Evolutionary conservation across 768 basidiomycete genomes (phyloP).

Genomic region (Tricholoma sp.): DNA sequence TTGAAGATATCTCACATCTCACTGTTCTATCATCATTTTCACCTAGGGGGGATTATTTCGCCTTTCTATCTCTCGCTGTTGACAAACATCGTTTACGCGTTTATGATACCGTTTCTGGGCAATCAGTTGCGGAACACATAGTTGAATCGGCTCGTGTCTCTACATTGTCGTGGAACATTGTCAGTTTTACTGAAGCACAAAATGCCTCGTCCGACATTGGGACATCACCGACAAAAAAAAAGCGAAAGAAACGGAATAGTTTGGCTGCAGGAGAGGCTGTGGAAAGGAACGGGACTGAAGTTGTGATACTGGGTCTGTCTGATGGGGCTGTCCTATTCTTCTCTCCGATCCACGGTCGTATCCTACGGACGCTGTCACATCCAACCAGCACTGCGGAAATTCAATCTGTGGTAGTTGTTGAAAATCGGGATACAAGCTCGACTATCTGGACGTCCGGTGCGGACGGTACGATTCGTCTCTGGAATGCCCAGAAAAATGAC

Average conservation of each 20-base stretch:
- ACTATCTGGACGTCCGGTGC: constrained; percentile 53
- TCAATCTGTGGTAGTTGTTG: constrained; percentile 37
- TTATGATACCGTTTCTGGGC: constrained; percentile 52
- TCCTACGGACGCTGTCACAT: constrained; percentile 51
- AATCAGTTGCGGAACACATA: constrained; percentile 52
- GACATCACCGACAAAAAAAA: constrained; percentile 46
- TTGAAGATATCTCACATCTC: constrained; percentile 40
- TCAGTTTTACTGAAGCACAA: constrained; percentile 26
- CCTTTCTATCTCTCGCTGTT: constrained; percentile 57
- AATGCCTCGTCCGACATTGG: constrained; percentile 18
- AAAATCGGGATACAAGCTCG: constrained; percentile 23
- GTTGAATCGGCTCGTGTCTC: constrained; percentile 53
- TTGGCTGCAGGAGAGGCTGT: constrained; percentile 18
- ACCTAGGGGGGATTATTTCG: constrained; percentile 49
- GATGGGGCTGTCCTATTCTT: constrained; percentile 57
- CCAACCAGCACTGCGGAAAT: constrained; percentile 50
- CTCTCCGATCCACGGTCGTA: constrained; percentile 54
- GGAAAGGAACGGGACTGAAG: constrained; percentile 27
- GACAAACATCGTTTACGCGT: constrained; percentile 71
- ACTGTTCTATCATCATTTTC: constrained; percentile 55
- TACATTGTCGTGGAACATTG: constrained; percentile 45
- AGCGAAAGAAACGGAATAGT: constrained; percentile 41
- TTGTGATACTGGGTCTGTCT: constrained; percentile 55
- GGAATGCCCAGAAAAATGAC: constrained; percentile 49
- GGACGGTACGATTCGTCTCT: constrained; percentile 52